A percentile compares a stretch with the other conserved stretches of the same genome.
These are phyloP conservation scores for Neospermospora avenae DNA, from an alignment of 2,329 filamentous ascomycete genomes.

Conservation along the genomic window DNA sequence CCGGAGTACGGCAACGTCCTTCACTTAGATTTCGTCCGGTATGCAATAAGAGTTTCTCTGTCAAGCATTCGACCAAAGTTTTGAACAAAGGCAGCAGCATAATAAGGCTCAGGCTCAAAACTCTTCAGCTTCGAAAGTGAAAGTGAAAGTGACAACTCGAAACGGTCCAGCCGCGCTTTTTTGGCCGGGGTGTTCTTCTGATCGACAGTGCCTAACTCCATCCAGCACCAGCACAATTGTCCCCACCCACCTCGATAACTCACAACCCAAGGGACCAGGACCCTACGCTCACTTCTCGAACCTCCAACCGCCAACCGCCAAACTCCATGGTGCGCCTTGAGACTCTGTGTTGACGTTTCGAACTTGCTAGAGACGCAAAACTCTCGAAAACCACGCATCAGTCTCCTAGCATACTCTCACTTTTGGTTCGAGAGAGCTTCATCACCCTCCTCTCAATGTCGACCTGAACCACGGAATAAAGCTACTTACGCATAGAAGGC, in stretches of 20 bases:
- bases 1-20: background rate
- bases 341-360: background rate
- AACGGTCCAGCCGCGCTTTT: background rate
- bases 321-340: background rate
- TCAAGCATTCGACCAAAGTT: too few species aligned
- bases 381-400: background rate
- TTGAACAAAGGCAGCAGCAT: too few species aligned
- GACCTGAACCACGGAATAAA: slow-evolving; percentile 11
- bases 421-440: background rate
- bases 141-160: background rate
- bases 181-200: background rate
- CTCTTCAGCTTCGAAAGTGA: too few species aligned
- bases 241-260: background rate
- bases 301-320: background rate
- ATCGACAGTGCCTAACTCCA: background rate
- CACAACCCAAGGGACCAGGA: background rate
- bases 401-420: background rate
- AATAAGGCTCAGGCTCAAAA: too few species aligned
- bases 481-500: slow-evolving; percentile 12
- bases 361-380: background rate
- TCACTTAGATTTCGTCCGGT: too few species aligned
- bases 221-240: background rate
- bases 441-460: slow-evolving; percentile 25
- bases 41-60: too few species aligned
- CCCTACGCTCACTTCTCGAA: background rate